A percentile compares a stretch with the other conserved stretches of the same genome.
phyloP scores from a whole-genome alignment of 208 protist species.

The Acanthamoeba royreba region DNA sequence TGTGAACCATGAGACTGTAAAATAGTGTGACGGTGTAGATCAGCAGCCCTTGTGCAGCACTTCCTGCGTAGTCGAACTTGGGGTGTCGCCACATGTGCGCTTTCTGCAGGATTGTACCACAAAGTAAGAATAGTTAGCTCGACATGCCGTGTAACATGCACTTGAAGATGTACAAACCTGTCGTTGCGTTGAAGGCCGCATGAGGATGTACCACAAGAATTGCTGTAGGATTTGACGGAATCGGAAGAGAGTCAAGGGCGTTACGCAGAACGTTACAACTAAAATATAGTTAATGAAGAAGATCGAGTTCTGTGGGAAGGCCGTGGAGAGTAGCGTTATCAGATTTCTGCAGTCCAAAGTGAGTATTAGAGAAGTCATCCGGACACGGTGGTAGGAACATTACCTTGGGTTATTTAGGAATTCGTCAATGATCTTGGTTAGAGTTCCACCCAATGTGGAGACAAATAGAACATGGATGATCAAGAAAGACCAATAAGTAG shows the following conservation, averaged over 20 bases:
- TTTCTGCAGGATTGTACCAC: not conserved
- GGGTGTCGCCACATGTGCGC: not conserved
- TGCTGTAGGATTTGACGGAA: not conserved
- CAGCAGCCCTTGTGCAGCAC: not conserved
- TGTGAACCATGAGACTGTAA: slow-evolving; percentile 12
- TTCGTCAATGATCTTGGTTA: not conserved
- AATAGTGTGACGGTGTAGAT: not conserved
- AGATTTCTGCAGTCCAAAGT: too few relatives aligned
- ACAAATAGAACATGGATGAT: slow-evolving; percentile 10
- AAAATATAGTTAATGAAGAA: slow-evolving; percentile 45
- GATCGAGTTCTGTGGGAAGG: not conserved
- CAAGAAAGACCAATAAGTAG: slow-evolving; percentile 9
- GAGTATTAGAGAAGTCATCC: not conserved
- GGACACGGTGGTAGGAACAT: not conserved
- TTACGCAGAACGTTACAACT: not conserved
- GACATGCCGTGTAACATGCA: not conserved
- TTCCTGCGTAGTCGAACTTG: not conserved
- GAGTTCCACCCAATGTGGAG: not conserved
- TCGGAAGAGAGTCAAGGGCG: slow-evolving; percentile 15
- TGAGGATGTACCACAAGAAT: not conserved
- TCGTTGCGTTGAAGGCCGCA: not conserved
- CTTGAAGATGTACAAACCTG: slow-evolving; percentile 9
- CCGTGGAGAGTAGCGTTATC: not conserved
- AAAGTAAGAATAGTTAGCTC: not conserved
- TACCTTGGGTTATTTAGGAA: not conserved